Conservation (phyloP, 2,329 filamentous ascomycete genomes). For the Fusarium zealandicum region DNA sequence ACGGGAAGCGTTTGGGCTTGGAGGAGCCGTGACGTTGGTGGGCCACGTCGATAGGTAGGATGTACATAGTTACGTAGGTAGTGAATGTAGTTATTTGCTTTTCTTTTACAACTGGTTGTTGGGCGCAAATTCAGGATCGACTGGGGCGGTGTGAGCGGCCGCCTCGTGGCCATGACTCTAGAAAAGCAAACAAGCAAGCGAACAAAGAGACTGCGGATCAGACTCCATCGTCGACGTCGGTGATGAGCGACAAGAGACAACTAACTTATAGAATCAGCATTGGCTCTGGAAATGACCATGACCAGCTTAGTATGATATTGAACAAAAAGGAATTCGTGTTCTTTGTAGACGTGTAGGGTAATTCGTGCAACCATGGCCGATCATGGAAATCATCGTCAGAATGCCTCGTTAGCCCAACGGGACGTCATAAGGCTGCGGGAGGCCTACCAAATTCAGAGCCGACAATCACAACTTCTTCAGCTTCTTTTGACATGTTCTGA, state of each 20-base stretch:
- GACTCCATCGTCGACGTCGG: neutral
- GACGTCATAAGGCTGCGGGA: slow-evolving; percentile 25
- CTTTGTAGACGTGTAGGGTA: slow-evolving; percentile 1
- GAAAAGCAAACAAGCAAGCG: slow-evolving; percentile 10
- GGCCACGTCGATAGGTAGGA: too few species aligned
- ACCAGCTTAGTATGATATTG: neutral
- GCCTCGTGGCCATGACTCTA: neutral
- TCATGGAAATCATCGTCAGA: neutral
- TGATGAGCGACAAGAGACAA: neutral
- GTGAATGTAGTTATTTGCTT: too few species aligned
- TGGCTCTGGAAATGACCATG: neutral
- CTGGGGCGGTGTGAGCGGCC: neutral
- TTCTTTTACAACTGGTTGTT: neutral
- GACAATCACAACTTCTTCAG: too few species aligned
- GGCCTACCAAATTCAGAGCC: slow-evolving; percentile 21
- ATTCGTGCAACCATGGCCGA: neutral
- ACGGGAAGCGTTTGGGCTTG: neutral
- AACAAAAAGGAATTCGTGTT: neutral
- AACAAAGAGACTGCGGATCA: neutral
- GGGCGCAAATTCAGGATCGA: neutral
- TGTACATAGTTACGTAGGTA: too few species aligned
- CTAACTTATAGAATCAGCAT: too few species aligned
- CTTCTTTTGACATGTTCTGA: too few species aligned
- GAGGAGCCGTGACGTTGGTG: too few species aligned
- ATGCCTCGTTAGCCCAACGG: slow-evolving; percentile 12